Evolutionary conservation across 345 rosid species (phyloP).

Genomic region (Diplotaxis tenuifolia): DNA sequence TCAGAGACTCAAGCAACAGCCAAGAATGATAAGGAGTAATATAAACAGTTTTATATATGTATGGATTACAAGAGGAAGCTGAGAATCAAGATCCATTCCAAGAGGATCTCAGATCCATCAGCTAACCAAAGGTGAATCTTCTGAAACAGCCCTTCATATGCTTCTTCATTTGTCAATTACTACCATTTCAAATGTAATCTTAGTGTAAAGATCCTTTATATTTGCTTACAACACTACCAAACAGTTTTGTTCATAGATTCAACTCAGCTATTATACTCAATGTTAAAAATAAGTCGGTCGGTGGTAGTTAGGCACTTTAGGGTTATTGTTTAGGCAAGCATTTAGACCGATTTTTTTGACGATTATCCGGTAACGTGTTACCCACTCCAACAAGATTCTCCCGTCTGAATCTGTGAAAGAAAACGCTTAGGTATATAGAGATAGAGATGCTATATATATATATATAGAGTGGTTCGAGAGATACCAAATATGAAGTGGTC

Average conservation of each 20-base stretch:
- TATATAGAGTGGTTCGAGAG: not conserved
- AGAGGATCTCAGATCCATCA: not conserved
- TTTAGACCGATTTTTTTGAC: too few relatives aligned
- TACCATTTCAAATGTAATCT: not conserved
- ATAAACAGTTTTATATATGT: not conserved
- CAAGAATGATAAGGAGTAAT: not conserved
- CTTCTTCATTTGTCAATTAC: not conserved
- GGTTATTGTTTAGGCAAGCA: too few relatives aligned
- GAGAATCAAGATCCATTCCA: not conserved
- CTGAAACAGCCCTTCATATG: not conserved
- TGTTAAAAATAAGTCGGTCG: too few relatives aligned
- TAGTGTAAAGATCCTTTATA: not conserved
- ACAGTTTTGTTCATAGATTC: not conserved
- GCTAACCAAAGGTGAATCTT: slow-evolving; percentile 3
- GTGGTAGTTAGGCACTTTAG: too few relatives aligned
- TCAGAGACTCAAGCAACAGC: slow-evolving; percentile 20
- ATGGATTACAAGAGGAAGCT: slow-evolving; percentile 1
- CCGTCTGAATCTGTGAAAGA: slow-evolving; percentile 12
- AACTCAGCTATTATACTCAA: too few relatives aligned
- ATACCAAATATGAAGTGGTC: slow-evolving; percentile 39
- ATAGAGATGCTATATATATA: too few relatives aligned
- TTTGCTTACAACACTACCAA: not conserved
- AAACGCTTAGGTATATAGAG: too few relatives aligned
- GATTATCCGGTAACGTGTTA: slow-evolving; percentile 19
- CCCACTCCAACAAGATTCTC: slow-evolving; percentile 16